Conservation (phyloP, 495 filamentous ascomycete genomes). For the Pseudotulostoma volvatum region DNA sequence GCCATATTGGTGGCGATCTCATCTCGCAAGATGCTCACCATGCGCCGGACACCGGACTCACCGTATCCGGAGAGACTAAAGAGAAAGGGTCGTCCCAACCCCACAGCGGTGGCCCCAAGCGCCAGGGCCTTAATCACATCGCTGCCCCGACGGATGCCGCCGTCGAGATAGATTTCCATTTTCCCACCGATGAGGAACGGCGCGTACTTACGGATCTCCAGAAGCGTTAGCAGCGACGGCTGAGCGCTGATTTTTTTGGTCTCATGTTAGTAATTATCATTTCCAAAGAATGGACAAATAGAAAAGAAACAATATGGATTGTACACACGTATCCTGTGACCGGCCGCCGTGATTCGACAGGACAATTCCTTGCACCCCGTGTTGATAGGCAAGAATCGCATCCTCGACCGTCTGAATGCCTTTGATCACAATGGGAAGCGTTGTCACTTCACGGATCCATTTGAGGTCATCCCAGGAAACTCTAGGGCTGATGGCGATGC, state of each 20-base stretch:
- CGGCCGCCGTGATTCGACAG: slow-evolving; percentile 37
- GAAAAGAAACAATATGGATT: too few relatives aligned
- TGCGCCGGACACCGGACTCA: slow-evolving; percentile 17
- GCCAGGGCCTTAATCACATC: slow-evolving; percentile 84
- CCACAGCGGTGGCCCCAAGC: slow-evolving; percentile 69
- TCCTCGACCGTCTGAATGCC: slow-evolving; percentile 83
- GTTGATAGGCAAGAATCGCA: slow-evolving; percentile 54
- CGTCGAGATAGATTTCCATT: slow-evolving; percentile 73
- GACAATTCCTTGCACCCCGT: slow-evolving; percentile 67
- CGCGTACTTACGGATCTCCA: slow-evolving; percentile 55
- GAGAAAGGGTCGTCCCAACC: slow-evolving; percentile 71
- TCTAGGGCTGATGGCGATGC: slow-evolving; percentile 63
- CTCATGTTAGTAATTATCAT: slow-evolving; percentile 49
- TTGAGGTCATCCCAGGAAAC: slow-evolving; percentile 69
- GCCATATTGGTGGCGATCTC: slow-evolving; percentile 28
- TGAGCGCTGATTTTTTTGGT: slow-evolving; percentile 60
- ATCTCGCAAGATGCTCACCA: slow-evolving; percentile 19
- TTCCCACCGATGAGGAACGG: slow-evolving; percentile 35
- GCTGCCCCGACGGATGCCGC: slow-evolving; percentile 65
- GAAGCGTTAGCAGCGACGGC: slow-evolving; percentile 53
- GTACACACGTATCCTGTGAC: slow-evolving; percentile 26
- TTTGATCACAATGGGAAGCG: slow-evolving; percentile 77
- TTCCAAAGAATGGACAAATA: too few relatives aligned
- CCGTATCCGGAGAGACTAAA: slow-evolving; percentile 56
- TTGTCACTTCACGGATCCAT: slow-evolving; percentile 64